Evolutionary conservation across 192 early-diverging fungal species (phyloP), one percentile per base, ranked within the genome.

Genomic region (Gaertneriomyces semiglobifer): DNA sequence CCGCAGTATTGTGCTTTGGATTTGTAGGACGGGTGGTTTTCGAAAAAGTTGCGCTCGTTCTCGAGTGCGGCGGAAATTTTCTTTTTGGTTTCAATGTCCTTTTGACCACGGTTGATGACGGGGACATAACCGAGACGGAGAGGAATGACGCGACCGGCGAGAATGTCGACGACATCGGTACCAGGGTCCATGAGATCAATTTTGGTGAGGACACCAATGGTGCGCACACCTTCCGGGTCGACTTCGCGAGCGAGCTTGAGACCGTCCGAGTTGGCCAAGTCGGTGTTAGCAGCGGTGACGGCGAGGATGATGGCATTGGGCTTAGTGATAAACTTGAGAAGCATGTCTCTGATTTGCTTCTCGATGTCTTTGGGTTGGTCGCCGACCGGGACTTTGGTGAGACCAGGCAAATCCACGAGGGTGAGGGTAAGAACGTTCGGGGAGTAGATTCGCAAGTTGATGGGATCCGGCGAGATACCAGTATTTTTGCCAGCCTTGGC

Each of bases 281-380:
- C 98, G 9, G 92, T 92, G 81, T 98, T 99, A 20, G 94, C 96
- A 38, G 94, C 90, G 4, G 96, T 99, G 8, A 99, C 98, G 0
- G 94, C 92, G 44, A 99, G 78, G 67, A 99, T 98, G 68, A 99
- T 99, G 39, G 93, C 86, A 68, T 97, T 99, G 56, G 89, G 92
- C 77, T 99, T 99, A 48, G 88, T 88, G 77, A 98, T 95, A 69
- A 95, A 98, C 70, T 98, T 94, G 65, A 95, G 64, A 59, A 99
- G 88, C 98, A 99, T 99, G 46, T 99, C 96, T 55, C 88, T 85
- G 66, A 99, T 99, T 74, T 94, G 92, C 72, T 87, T 91, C 74
- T 99, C 98, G 74, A 99, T 99, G 68, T 99, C 94, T 76, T 94
- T 93, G 58, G 98, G 98, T 83, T 99, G 98, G 74, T 98, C 96